Percentiles rank a stretch among this genome's conserved stretches.
Evolutionary conservation across 345 rosid species (phyloP).

Genomic region (Salix koriyanagi): DNA sequence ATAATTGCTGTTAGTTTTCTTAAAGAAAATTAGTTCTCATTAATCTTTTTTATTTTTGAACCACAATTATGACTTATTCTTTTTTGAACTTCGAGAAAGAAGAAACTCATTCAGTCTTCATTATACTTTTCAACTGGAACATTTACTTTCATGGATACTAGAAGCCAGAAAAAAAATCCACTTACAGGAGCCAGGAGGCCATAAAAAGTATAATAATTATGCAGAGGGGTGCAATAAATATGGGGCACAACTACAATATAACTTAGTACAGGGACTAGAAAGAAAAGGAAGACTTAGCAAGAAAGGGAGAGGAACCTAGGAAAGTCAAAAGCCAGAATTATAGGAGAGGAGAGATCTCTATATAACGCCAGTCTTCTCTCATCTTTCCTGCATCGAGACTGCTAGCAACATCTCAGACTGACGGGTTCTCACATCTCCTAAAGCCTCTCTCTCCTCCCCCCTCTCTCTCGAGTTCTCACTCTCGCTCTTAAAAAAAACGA

Average conservation of each 20-base stretch:
- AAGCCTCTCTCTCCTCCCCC: fast-evolving
- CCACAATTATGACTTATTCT: neutral
- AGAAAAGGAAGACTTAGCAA: neutral
- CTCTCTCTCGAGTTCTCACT: neutral
- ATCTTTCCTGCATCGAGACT: neutral
- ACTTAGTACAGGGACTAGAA: neutral
- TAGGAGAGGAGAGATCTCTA: neutral
- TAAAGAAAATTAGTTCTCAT: too few relatives aligned
- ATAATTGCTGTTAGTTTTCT: neutral
- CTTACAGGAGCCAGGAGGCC: neutral
- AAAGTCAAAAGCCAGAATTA: neutral
- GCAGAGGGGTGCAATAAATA: neutral
- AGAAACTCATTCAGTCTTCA: too few relatives aligned
- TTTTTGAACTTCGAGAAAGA: too few relatives aligned
- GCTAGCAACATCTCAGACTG: neutral
- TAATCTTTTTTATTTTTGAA: neutral
- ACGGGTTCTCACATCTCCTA: neutral
- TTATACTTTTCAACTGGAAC: too few relatives aligned
- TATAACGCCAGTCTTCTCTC: constrained; percentile 2
- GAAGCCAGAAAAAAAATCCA: neutral
- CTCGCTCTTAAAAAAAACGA: neutral
- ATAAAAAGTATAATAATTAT: neutral
- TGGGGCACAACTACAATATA: neutral
- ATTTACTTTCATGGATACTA: too few relatives aligned
- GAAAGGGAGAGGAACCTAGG: neutral